Evolutionary conservation across 768 basidiomycete genomes (phyloP), one percentile per base, ranked within the genome.

Genomic region (Suillus paluster): DNA sequence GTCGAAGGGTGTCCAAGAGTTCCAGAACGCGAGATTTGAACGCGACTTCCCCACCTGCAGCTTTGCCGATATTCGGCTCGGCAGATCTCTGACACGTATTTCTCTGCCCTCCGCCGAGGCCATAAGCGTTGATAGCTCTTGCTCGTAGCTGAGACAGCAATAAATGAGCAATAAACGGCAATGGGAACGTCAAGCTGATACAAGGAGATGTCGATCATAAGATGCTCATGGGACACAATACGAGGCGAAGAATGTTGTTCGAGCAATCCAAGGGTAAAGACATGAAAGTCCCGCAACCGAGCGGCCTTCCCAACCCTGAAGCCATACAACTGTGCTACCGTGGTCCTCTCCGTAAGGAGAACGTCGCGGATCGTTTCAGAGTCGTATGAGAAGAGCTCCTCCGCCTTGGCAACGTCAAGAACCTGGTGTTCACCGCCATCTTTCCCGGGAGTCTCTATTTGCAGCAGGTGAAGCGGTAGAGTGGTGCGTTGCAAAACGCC

Each of bases 281-380:
- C 73, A 68, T 94, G 91, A 1, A 93, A 75, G 62, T 85, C 80
- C 30, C 86, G 84, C 19, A 86, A 84, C 48, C 94, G 83, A 1
- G 86, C 76, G 34, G 83, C 81, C 67, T 86, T 87, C 15, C 89
- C 92, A 15, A 85, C 78, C 48, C 90, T 82, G 73, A 84, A 93
- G 15, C 93, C 94, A 69, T 91, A 91, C 33, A 85, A 65, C 65
- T 94, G 92, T 3, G 85, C 82, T n/a, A 89, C 69, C 3, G 91
- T 88, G 30, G 84, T 85, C 50, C 84, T 81, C 69, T 96, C 91
- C 3, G 83, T 81, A n/a, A 91, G 75, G 60, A 94, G 78, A 36
- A 85, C 81, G 23, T 87, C 83, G 38, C 85, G 82, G 60, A 90
- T 81, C 9, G 80, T 82, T 21, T 79, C 70, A 60, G 85, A 85